Base-by-base conservation (phyloP, 2,329 filamentous ascomycete species). In the Nectriaceae sp. region DNA sequence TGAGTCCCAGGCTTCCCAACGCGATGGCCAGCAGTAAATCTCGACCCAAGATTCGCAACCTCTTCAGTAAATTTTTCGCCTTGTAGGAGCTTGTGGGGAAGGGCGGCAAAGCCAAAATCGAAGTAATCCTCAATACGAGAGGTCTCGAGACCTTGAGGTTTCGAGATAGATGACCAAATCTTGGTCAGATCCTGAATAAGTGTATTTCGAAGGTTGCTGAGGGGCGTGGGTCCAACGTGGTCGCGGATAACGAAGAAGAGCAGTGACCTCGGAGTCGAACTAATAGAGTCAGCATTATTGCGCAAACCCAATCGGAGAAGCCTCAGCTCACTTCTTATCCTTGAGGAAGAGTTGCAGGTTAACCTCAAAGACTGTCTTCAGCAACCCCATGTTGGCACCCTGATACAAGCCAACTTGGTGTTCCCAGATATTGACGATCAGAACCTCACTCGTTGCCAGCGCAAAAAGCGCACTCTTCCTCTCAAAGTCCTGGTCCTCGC, bases 361-460 rank as follows among this genome's bases (percentile, higher is more conserved):
- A 70, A 99, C 94, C 75, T 99, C 94, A 62, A 99, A 99, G 4
- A 99, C 94, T 0, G 95, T 99, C 80, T 99, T 99, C 64, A 99
- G 77, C 63, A 99, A 74, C 8, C 94, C 94, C 94, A 99, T 99
- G 70, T 99, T 99, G 62, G 94, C 94, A 48, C 94, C 94, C 74
- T 99, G 93, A 68, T 99, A 99, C 69, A 99, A 72, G 40, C 94
- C 94, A 53, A 99, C 94, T 72, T 99, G 94, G 70, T 97, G 93
- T 73, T 99, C 94, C 94, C 94, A 99, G 59, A 99, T 96, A 68
- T 99, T 99, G 71, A 99, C 88, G 66, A 99, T 95, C 61, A 99
- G 79, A 44, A 99, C 93, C 75, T 99, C 94, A 69, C 93, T 97
- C 16, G 94, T 99, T 42, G 94, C 94, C 63, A 99, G 81, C 43